A percentile compares a stretch with the other conserved stretches of the same genome.
phyloP scores from a whole-genome alignment of 768 basidiomycete species.

The Asterophora lycoperdoides region DNA sequence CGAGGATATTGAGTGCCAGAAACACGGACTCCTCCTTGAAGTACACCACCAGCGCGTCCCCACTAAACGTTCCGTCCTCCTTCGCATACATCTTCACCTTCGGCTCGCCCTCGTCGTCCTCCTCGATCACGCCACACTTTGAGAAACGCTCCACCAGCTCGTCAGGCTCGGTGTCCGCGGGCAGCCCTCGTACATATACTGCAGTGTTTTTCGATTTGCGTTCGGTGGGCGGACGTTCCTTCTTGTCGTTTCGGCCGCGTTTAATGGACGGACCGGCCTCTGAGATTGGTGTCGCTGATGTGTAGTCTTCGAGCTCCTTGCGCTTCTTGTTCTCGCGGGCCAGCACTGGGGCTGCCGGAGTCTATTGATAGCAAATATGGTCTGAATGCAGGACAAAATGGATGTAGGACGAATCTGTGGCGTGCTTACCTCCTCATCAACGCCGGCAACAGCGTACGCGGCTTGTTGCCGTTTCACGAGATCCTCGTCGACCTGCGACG shows the following conservation, averaged over 20 bases:
- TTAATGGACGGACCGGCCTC: constrained; percentile 57
- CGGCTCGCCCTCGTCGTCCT: constrained; percentile 86
- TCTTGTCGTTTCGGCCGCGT: constrained; percentile 58
- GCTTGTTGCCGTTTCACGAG: constrained; percentile 87
- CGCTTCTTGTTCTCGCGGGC: constrained; percentile 79
- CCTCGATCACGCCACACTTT: constrained; percentile 89
- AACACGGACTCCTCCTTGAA: constrained; percentile 96
- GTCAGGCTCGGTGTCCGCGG: constrained; percentile 65
- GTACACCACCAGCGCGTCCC: constrained; percentile 93
- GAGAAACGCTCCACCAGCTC: constrained; percentile 85
- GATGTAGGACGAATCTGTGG: constrained; percentile 1
- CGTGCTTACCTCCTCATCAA: constrained; percentile 83
- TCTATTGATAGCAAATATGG: constrained; percentile 37
- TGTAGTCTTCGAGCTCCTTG: constrained; percentile 70
- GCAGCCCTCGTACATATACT: constrained; percentile 84
- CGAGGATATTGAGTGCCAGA: constrained; percentile 78
- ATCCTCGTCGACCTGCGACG: constrained; percentile 77
- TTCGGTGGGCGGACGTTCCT: constrained; percentile 40
- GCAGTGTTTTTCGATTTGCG: constrained; percentile 88
- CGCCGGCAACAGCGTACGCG: constrained; percentile 87
- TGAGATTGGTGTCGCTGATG: constrained; percentile 44
- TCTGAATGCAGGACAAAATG: constrained; percentile 2
- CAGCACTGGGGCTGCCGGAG: constrained; percentile 82
- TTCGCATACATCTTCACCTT: constrained; percentile 94
- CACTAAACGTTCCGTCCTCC: constrained; percentile 84